Base-by-base conservation (phyloP, 2,329 filamentous ascomycete species). In the Penicillium sp. region DNA sequence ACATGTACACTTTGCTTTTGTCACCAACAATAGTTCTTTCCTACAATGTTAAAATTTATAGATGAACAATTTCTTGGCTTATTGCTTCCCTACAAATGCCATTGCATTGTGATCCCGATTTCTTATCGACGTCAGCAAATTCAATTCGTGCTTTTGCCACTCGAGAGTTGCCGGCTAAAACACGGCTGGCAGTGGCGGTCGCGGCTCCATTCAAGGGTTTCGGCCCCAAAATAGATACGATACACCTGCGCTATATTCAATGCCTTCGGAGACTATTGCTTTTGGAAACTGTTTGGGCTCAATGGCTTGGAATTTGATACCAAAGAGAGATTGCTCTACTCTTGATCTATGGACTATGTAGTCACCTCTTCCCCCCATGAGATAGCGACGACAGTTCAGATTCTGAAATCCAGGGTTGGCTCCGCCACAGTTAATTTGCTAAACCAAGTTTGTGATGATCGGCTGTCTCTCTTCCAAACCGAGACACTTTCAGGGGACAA, bases 361-460 rank as follows among this genome's bases (percentile, higher is more conserved):
- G 35, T 10, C 35, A 19, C 9, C 3, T 10, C 35, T 39, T 39
- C 7, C 35, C 35, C 35, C 16, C 4, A 9, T 11, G 8, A 19
- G 5, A 8, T 9, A 3, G 7, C 7, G 7, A 39, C 7, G n/a
- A 19, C n/a, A 22, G 39, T 42, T 42, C 39, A 46, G 29, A 29
- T 11, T 9, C 8, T 19, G 16, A 33, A 26, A 8, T 16, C 22
- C 29, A 49, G 46, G 24, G 43, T 29, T 27, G 14, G 35, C 49
- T 44, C 39, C 49, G 49, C 49, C 49, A 52, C 49, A 45, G n/a
- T 52, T 52, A 39, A 26, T 16, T 50, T 6, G 24, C 14, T 26
- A 46, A n/a, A 24, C 44, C 44, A n/a, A 19, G 26, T 29, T 31
- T 31, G 45, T 7, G 4, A 11, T 13, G 48, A 50, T 50, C 48